These are phyloP conservation scores for Lolium multiflorum DNA, from an alignment of 176 grass and related monocot genomes.

Conservation along the genomic window DNA sequence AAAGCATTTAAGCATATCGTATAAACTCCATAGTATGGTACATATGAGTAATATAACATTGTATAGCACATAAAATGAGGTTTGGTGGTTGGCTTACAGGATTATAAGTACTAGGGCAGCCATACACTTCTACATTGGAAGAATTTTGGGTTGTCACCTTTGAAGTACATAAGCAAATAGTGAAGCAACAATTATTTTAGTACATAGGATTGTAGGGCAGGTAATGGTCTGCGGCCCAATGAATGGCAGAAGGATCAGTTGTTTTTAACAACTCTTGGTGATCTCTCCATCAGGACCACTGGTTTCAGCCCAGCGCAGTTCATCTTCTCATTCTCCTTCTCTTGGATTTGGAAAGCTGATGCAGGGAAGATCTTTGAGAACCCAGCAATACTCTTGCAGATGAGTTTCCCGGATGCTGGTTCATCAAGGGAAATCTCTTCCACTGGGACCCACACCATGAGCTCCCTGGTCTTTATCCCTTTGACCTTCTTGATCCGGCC, in stretches of 20 bases:
- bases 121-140: constrained; percentile 33
- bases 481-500: constrained; percentile 86
- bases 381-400: constrained; percentile 73
- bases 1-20: constrained; percentile 15
- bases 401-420: constrained; percentile 58
- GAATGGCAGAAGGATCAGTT: constrained; percentile 32
- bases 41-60: constrained; percentile 34
- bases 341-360: constrained; percentile 79
- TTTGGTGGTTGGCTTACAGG: constrained; percentile 38
- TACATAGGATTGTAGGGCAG: constrained; percentile 28
- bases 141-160: constrained; percentile 27
- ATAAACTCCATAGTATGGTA: constrained; percentile 40
- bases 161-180: constrained; percentile 39
- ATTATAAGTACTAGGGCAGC: constrained; percentile 27
- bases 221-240: not conserved
- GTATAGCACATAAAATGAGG: constrained; percentile 40
- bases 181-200: constrained; percentile 50
- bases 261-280: constrained; percentile 51
- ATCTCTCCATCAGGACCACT: constrained; percentile 59
- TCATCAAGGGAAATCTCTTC: constrained; percentile 83
- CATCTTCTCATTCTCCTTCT: constrained; percentile 50
- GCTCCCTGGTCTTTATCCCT: constrained; percentile 97
- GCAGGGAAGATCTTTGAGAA: constrained; percentile 72
- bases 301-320: constrained; percentile 44
- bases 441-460: constrained; percentile 82